These are phyloP conservation scores for Crotalaria pallida DNA, from an alignment of 306 rosid species.

Conservation along the genomic window DNA sequence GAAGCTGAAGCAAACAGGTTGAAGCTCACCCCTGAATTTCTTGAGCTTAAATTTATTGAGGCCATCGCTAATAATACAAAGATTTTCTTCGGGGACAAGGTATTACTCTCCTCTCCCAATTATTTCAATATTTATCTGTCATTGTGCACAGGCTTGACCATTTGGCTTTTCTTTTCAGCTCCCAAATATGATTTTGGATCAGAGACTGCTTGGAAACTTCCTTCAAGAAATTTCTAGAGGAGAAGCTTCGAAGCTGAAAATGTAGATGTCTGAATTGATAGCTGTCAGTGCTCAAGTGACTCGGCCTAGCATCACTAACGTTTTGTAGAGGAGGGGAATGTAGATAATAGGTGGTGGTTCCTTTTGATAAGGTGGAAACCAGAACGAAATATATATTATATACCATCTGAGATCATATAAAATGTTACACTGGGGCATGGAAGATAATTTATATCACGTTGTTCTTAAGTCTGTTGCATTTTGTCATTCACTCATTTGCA, in stretches of 20 bases:
- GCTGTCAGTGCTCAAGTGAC: background rate
- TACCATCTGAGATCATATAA: background rate
- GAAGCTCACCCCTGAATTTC: conserved; percentile 91
- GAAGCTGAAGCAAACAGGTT: conserved; percentile 93
- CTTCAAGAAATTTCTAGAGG: conserved; percentile 42
- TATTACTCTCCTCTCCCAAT: conserved; percentile 7
- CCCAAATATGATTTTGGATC: conserved; percentile 80
- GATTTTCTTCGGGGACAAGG: conserved; percentile 98
- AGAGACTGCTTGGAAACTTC: conserved; percentile 78
- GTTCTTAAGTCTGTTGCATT: background rate
- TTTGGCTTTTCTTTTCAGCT: conserved; percentile 42
- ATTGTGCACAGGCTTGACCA: conserved; percentile 14
- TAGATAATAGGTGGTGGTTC: background rate
- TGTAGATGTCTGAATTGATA: conserved; percentile 18
- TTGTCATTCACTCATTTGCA: background rate
- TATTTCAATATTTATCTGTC: background rate
- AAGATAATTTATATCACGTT: background rate
- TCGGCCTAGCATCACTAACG: background rate
- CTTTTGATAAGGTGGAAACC: background rate
- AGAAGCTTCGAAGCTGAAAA: background rate
- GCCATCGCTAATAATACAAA: conserved; percentile 80
- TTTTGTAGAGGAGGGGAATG: background rate
- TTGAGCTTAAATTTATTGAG: conserved; percentile 77
- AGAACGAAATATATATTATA: background rate
- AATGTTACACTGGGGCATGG: background rate